Evolutionary conservation across 768 basidiomycete species (phyloP).

Genomic region (Hortiboletus flavorubellus): DNA sequence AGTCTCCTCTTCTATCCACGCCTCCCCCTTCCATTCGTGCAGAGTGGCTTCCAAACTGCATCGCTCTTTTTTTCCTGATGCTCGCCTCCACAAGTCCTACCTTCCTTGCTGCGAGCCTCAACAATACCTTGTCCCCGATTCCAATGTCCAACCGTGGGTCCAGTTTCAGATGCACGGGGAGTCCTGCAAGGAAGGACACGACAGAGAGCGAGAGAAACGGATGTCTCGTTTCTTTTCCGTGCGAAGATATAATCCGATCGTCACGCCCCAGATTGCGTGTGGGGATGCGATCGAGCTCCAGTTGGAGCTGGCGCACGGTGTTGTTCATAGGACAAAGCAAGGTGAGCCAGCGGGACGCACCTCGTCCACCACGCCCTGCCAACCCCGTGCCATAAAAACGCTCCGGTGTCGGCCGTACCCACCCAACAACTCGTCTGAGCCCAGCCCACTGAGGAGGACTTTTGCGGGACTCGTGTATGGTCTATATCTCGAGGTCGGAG

Average conservation of each 20-base stretch:
- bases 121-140: conserved; percentile 83
- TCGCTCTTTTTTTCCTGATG: conserved; percentile 81
- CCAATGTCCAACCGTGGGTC: conserved; percentile 76
- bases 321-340: not conserved
- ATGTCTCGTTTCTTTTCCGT: conserved; percentile 90
- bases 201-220: conserved; percentile 84
- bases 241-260: conserved; percentile 88
- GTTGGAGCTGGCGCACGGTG: conserved; percentile 61
- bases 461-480: conserved; percentile 72
- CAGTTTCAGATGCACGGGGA: conserved; percentile 81
- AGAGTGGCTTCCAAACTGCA: conserved; percentile 94
- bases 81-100: conserved; percentile 79
- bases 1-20: conserved; percentile 49
- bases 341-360: conserved; percentile 36
- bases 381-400: conserved; percentile 63
- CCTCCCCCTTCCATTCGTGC: conserved; percentile 74
- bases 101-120: conserved; percentile 66
- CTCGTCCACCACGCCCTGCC: conserved; percentile 78
- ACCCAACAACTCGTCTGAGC: conserved; percentile 93
- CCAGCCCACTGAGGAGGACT: conserved; percentile 87
- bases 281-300: conserved; percentile 85
- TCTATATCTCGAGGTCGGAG: conserved; percentile 30
- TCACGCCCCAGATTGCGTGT: conserved; percentile 90
- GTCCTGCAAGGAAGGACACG: conserved; percentile 68
- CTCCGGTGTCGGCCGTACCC: conserved; percentile 90